Evolutionary conservation across 345 rosid species (phyloP), one percentile per base, ranked within the genome.

Genomic region (Hibiscus syriacus): DNA sequence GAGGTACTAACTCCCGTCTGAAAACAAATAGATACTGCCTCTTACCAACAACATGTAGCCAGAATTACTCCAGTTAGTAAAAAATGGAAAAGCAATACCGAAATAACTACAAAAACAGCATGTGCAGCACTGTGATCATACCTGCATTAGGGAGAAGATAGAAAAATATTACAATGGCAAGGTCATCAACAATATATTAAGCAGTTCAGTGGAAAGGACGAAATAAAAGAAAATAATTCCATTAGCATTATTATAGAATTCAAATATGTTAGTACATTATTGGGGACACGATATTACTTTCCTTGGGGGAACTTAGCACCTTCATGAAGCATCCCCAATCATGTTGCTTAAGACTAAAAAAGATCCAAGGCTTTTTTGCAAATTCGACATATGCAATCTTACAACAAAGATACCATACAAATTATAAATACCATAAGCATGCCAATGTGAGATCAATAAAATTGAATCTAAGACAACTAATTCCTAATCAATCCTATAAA

Each of bases 41-140:
- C 86, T 93, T 86, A 94, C 97, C 99, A 94, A 79, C 89, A 92
- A 73, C 72, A 82, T 38, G 98, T 92, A 71, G 97, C 97, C 77
- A 95, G 78, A 77, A 87, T 68, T 29, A 76, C 80, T 72, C 97
- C 98, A 2, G 88, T 74, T 36, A 90, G 76, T 70, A 95, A 69
- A 80, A 95, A 95, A 76, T 95, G 98, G 78, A 84, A 74, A 76
- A 90, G 70, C 73, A 92, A 72, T 53, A 89, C 93, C 43, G 98
- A 94, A 59, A 85, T 70, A 71, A 90, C 87, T 64, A 92, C 93
- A 75, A 85, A 79, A 60, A 82, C 78, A 59, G 99, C 88, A 81
- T 95, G 99, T 55, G 82, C 80, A 57, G 82, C 70, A 71, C 99
- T 90, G 61, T 90, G 92, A 78, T 90, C 99, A 80, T 92, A 95